Conservation (phyloP, 1,284 basidiomycete species). For the Naganishia cerealis region DNA sequence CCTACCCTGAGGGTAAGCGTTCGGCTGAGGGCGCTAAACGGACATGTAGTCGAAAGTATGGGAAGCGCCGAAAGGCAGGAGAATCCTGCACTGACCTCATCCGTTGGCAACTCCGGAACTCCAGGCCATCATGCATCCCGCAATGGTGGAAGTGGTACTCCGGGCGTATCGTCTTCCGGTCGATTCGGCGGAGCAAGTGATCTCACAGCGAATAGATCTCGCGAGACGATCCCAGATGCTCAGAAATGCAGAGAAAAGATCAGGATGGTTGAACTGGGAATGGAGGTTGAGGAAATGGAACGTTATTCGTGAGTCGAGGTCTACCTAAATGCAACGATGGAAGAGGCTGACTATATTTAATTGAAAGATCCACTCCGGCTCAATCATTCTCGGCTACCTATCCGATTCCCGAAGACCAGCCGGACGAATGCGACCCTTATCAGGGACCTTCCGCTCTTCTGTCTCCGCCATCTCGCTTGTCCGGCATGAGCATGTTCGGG, state of each 20-base stretch:
- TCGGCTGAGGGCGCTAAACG: conserved; percentile 41
- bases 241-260: conserved; percentile 30
- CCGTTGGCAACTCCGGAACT: not conserved
- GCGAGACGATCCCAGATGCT: not conserved
- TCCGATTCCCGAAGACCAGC: conserved; percentile 46
- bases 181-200: not conserved
- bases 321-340: not conserved
- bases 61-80: conserved; percentile 4
- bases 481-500: conserved; percentile 34
- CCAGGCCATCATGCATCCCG: not conserved
- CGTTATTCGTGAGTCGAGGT: conserved; percentile 42
- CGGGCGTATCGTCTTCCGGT: not conserved
- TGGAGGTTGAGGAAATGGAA: conserved; percentile 51
- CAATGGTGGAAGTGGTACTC: not conserved
- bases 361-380: conserved; percentile 39
- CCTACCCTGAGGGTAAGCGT: conserved; percentile 43
- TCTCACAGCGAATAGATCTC: not conserved
- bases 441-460: conserved; percentile 37
- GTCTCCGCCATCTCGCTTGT: conserved; percentile 37
- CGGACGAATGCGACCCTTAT: conserved; percentile 35
- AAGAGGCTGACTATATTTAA: not conserved
- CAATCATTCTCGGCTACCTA: conserved; percentile 38
- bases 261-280: conserved; percentile 46
- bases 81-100: not conserved
- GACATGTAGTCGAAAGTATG: conserved; percentile 19